These are phyloP conservation scores for Suillus cothurnatus DNA, from an alignment of 768 basidiomycete genomes.

Conservation along the genomic window DNA sequence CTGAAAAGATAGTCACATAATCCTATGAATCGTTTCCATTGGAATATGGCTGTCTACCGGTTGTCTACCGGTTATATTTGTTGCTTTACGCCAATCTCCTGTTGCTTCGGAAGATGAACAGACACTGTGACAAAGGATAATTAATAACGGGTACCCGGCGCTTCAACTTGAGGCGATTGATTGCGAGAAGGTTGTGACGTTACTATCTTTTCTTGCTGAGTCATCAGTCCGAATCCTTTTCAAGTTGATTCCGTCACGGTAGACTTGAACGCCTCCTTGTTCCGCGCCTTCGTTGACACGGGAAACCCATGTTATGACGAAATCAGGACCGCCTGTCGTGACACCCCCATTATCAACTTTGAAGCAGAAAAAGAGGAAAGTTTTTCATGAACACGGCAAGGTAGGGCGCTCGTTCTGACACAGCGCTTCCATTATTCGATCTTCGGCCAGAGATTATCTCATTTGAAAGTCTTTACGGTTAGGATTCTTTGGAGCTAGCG, in stretches of 20 bases:
- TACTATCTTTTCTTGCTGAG: slow-evolving; percentile 20
- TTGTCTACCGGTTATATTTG: slow-evolving; percentile 20
- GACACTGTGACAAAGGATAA: background rate
- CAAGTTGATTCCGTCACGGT: slow-evolving; percentile 13
- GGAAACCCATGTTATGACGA: slow-evolving; percentile 24
- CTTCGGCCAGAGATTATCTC: slow-evolving; percentile 24
- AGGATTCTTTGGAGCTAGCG: slow-evolving; percentile 54
- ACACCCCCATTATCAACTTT: slow-evolving; percentile 24
- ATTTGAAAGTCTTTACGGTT: slow-evolving; percentile 17
- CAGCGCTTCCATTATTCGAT: slow-evolving; percentile 4
- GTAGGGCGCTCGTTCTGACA: slow-evolving; percentile 23
- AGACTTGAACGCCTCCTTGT: slow-evolving; percentile 14
- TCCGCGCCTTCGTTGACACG: slow-evolving; percentile 11
- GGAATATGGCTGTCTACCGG: background rate
- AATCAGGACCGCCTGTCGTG: slow-evolving; percentile 25
- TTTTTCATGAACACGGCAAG: slow-evolving; percentile 36
- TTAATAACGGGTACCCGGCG: background rate
- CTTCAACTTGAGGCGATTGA: background rate
- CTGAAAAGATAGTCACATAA: slow-evolving; percentile 29
- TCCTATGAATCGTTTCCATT: slow-evolving; percentile 23
- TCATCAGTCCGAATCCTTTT: slow-evolving; percentile 27
- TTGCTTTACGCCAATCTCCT: slow-evolving; percentile 13
- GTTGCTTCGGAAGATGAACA: slow-evolving; percentile 10
- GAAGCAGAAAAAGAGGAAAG: slow-evolving; percentile 30
- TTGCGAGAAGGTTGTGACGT: background rate